Evolutionary conservation across 2,329 filamentous ascomycete genomes (phyloP), one percentile per base, ranked within the genome.

Genomic region (Fusarium sp.): DNA sequence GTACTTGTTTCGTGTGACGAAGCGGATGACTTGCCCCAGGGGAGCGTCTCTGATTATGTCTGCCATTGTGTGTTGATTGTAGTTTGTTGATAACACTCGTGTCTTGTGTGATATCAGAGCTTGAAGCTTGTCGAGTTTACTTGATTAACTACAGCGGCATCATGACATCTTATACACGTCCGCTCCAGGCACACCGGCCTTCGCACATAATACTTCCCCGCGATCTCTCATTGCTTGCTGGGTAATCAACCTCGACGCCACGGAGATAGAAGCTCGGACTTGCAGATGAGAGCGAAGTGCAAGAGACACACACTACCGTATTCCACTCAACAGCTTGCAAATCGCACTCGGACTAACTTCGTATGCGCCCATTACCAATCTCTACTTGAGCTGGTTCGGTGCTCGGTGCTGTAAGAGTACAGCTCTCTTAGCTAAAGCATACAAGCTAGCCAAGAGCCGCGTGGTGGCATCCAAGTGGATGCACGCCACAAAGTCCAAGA

Each of bases 1-100:
- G 50, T 88, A 78, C 47, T 81, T 85, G 77, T 90, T 90, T 35
- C 81, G 80, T 4, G 89, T 89, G 63, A 87, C 59, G 74, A 84
- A 88, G 74, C 90, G 86, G 72, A 92, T 85, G 58, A 91, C 73
- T 74, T 91, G 89, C 74, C 90, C 90, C 71, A 91, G 75, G 32
- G 90, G 86, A 68, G 90, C 86, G 66, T 91, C 90, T 78, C 89
- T 84, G 66, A 91, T 77, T 25, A 81, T 47, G 61, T 81, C 81
- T 62, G 78, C 77, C 78, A 83, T 78, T 62, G 66, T 58, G 54
- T 45, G 7, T 63, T 32, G 47, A 52, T 20, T 43, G 20, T 74
- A 10, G 14, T 45, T 47, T 47, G 12, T 25, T 40, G 43, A 25
- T 25, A 9, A 47, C 43, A 25, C 43, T 25, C 14, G 12, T 15